These are phyloP conservation scores for Apiospora sp. DNA, from an alignment of 2,329 filamentous ascomycete species.

Conservation along the genomic window DNA sequence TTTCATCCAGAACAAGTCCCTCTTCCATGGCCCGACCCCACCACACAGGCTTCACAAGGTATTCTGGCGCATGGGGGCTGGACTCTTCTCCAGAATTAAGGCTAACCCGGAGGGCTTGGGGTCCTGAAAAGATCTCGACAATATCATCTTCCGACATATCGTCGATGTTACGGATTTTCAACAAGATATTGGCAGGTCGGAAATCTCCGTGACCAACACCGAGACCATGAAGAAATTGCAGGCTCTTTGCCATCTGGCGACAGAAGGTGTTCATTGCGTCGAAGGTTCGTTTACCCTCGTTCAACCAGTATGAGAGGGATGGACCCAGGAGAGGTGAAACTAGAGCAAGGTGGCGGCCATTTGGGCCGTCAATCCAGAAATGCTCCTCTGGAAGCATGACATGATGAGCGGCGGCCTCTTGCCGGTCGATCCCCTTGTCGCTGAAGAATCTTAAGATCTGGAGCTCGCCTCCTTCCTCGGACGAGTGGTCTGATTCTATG, in stretches of 20 bases:
- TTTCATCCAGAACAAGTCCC: not conserved
- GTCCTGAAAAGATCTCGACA: rapidly evolving
- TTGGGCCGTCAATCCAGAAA: conserved; percentile 30
- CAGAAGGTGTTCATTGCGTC: not conserved
- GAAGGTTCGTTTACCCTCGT: not conserved
- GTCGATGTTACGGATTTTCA: not conserved
- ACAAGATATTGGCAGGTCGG: conserved; percentile 16
- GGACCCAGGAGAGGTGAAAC: conserved; percentile 8
- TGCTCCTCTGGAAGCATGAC: conserved; percentile 27
- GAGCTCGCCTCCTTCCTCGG: conserved; percentile 26
- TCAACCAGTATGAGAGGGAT: not conserved
- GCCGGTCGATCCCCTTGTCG: not conserved
- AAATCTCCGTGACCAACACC: conserved; percentile 23
- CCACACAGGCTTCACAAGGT: not conserved
- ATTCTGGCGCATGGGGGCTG: not conserved
- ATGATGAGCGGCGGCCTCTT: conserved; percentile 26
- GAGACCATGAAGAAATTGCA: conserved; percentile 7
- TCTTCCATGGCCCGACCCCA: not conserved
- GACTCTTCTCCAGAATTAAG: not conserved
- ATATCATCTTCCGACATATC: not conserved
- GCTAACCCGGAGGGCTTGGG: not conserved
- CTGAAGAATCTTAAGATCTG: conserved; percentile 16
- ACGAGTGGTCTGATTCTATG: conserved; percentile 25
- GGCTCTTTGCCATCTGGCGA: conserved; percentile 4
- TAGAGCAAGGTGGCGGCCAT: conserved; percentile 31